A percentile compares a stretch with the other conserved stretches of the same genome.
Conservation (phyloP, 129 eudicot species). For the Helichrysum umbraculigerum region DNA sequence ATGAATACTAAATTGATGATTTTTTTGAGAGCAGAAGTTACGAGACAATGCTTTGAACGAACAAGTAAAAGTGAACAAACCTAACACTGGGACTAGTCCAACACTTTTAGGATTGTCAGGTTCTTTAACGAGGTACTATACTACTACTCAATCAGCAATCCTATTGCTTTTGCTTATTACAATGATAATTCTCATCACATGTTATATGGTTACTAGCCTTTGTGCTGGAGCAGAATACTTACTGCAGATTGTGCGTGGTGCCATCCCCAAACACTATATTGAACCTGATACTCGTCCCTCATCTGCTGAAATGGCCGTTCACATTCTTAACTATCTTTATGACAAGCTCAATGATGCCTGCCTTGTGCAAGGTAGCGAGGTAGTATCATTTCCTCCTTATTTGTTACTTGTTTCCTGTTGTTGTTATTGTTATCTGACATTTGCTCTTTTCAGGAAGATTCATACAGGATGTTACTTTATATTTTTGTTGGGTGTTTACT, state of each 20-base stretch:
- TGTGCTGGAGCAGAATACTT: slow-evolving; percentile 91
- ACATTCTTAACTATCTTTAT: slow-evolving; percentile 75
- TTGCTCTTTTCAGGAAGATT: slow-evolving; percentile 73
- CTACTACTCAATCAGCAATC: neutral
- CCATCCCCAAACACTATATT: slow-evolving; percentile 60
- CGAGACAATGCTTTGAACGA: slow-evolving; percentile 73
- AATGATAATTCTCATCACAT: slow-evolving; percentile 24
- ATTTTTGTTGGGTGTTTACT: slow-evolving; percentile 64
- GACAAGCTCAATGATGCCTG: slow-evolving; percentile 77
- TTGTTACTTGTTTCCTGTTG: slow-evolving; percentile 5
- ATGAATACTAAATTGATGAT: neutral
- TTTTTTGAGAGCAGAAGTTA: slow-evolving; percentile 45
- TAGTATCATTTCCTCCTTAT: slow-evolving; percentile 33
- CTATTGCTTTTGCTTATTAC: slow-evolving; percentile 23
- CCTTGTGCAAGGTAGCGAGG: slow-evolving; percentile 95
- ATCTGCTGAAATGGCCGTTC: slow-evolving; percentile 75
- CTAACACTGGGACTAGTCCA: slow-evolving; percentile 45
- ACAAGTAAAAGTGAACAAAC: slow-evolving; percentile 51
- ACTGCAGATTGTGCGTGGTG: slow-evolving; percentile 67
- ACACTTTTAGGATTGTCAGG: slow-evolving; percentile 79
- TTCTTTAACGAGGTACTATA: slow-evolving; percentile 77
- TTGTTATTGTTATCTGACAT: slow-evolving; percentile 15
- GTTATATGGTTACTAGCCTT: slow-evolving; percentile 40
- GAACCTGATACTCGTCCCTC: slow-evolving; percentile 51
- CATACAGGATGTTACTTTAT: slow-evolving; percentile 77